Evolutionary conservation across 768 basidiomycete species (phyloP).

Genomic region (Mrakia hoshinonis): DNA sequence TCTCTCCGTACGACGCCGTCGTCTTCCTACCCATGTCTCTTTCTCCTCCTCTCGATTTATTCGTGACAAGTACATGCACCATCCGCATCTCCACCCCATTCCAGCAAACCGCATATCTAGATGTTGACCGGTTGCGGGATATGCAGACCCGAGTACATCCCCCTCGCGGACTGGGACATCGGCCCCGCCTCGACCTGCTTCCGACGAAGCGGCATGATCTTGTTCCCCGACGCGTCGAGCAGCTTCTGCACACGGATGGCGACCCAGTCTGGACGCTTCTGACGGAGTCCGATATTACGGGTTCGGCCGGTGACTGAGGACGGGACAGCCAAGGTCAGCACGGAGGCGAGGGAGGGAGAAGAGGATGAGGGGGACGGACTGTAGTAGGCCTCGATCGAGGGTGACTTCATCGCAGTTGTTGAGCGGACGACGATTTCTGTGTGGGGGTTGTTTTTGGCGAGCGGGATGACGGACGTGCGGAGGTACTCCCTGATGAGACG

Average conservation of each 20-base stretch:
- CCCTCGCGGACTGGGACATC: conserved; percentile 6
- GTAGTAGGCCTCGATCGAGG: conserved; percentile 8
- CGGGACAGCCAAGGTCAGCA: not conserved
- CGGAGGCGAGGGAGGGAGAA: not conserved
- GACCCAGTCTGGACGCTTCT: conserved; percentile 16
- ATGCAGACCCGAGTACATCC: conserved; percentile 26
- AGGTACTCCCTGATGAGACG: conserved; percentile 20
- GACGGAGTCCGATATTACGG: not conserved
- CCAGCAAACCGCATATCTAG: too few species aligned
- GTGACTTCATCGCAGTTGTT: not conserved
- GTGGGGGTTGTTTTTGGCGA: conserved; percentile 15
- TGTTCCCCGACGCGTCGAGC: conserved; percentile 11
- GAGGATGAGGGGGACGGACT: conserved; percentile 10
- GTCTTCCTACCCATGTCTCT: too few species aligned
- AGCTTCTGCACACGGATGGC: conserved; percentile 6
- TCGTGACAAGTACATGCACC: too few species aligned
- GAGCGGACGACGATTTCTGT: conserved; percentile 22
- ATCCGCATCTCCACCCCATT: too few species aligned
- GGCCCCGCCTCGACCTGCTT: conserved; percentile 2
- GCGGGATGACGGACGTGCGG: not conserved
- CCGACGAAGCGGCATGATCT: conserved; percentile 6
- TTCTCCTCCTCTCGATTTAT: too few species aligned
- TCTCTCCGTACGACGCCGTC: too few species aligned
- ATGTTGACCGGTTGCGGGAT: conserved; percentile 15
- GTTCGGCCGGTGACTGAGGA: conserved; percentile 5